Base-by-base conservation (phyloP, 768 basidiomycete genomes). In the Pleurotus djamor region DNA sequence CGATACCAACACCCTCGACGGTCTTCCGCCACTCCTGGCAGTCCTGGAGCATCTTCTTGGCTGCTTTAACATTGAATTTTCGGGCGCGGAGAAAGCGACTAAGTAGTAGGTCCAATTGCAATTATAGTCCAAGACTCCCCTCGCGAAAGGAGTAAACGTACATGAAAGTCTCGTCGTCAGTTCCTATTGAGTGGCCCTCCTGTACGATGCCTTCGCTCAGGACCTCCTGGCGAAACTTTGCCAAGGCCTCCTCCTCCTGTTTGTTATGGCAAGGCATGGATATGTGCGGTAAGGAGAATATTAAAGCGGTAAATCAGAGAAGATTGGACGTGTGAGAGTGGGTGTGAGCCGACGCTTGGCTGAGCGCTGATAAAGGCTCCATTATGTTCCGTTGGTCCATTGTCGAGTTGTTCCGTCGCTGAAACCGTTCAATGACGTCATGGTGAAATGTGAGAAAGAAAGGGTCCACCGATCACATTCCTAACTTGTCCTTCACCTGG, bases 71-170 rank as follows among this genome's bases (percentile, higher is more conserved):
- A 65, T 85, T 79, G 64, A 83, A 90, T 61, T 83, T 83, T 2
- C 89, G 84, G 8, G 89, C 89, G 37, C 86, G 83, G n/a, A 92
- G 70, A 65, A 91, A 92, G n/a, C 89, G 84, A 58, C 89, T 91
- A 62, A 4, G 64, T 48, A 4, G 64, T 48, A 43, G 37, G 9
- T 41, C 38, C 38, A 4, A 41, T 9, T 28, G 1, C n/a, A 41
- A 41, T 9, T n/a, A 4, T n/a, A 10, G 38, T 10, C 10, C 38
- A 41, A 10, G 38, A 41, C 10, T 41, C 38, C 9, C 9, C 38
- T 10, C 38, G 38, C 38, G n/a, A 52, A 36, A 45, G 21, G 21
- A 28, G 21, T n/a, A 17, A 7, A 63, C 85, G 70, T 59, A 85
- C 88, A 87, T 67, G 12, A 90, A 68, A 7, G 86, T 88, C 57